phyloP scores from a whole-genome alignment of 2,329 filamentous ascomycete genomes.

The Paecilomyces formosus region DNA sequence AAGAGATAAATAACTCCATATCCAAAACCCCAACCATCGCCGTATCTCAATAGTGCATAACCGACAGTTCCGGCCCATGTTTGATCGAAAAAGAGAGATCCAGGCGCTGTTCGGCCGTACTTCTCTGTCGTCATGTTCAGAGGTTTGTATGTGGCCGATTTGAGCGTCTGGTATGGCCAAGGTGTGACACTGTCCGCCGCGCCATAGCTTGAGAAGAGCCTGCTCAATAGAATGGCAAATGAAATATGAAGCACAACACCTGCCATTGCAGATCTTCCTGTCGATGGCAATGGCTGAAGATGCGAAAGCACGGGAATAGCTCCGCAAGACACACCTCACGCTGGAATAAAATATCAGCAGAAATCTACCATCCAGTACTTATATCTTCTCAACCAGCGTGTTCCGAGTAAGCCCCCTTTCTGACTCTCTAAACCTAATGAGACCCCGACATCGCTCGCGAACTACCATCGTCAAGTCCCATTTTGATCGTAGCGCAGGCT shows the following conservation, averaged over 20 bases:
- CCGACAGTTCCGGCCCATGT: neutral
- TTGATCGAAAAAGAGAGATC: neutral
- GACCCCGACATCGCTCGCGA: neutral
- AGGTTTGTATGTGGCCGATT: neutral
- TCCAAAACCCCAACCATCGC: neutral
- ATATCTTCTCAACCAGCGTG: neutral
- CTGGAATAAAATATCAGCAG: neutral
- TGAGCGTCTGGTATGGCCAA: neutral
- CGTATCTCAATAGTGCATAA: neutral
- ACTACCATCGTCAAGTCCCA: neutral
- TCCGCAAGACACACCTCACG: neutral
- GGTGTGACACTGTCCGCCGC: neutral
- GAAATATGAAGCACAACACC: neutral
- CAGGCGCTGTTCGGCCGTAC: neutral
- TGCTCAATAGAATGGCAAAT: neutral
- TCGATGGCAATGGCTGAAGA: neutral
- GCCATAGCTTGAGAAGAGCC: neutral
- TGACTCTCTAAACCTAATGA: neutral
- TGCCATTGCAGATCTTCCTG: neutral
- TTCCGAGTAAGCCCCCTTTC: too few species aligned
- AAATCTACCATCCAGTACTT: neutral
- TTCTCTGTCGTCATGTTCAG: neutral
- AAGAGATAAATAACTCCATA: neutral
- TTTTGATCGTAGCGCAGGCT: neutral
- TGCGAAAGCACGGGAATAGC: neutral